Evolutionary conservation across 768 basidiomycete species (phyloP).

Genomic region (Hydnomerulius pinastri): DNA sequence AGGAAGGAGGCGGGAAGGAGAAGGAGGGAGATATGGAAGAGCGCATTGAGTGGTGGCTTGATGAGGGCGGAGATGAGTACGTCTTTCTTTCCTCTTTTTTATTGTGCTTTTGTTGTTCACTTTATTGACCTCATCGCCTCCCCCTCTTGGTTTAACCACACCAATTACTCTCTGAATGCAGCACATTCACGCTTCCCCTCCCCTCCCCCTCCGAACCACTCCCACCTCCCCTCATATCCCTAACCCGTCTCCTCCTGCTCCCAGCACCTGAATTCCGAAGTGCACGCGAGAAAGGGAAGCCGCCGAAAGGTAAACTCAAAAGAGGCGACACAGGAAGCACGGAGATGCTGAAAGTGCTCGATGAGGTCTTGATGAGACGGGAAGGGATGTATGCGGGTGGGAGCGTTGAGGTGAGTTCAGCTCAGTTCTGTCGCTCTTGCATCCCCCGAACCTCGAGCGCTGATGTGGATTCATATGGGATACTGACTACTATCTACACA

Average conservation of each 20-base stretch:
- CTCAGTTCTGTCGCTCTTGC: slow-evolving; percentile 2
- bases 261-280: slow-evolving; percentile 60
- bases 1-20: slow-evolving; percentile 14
- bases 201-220: slow-evolving; percentile 58
- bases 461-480: too few relatives aligned
- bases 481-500: too few relatives aligned
- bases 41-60: slow-evolving; percentile 92
- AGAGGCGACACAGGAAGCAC: slow-evolving; percentile 9
- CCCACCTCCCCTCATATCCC: slow-evolving; percentile 61
- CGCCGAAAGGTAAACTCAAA: slow-evolving; percentile 65
- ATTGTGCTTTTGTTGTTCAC: not conserved
- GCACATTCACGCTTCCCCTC: slow-evolving; percentile 27
- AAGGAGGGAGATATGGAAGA: slow-evolving; percentile 14
- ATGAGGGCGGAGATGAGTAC: slow-evolving; percentile 88
- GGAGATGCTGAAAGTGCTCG: slow-evolving; percentile 46
- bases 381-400: slow-evolving; percentile 40
- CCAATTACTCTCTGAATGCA: too few relatives aligned
- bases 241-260: slow-evolving; percentile 64
- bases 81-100: slow-evolving; percentile 23
- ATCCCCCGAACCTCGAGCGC: too few relatives aligned
- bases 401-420: slow-evolving; percentile 42
- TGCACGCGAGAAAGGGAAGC: slow-evolving; percentile 59
- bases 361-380: slow-evolving; percentile 51
- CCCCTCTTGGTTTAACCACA: not conserved
- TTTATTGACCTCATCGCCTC: slow-evolving; percentile 1